Percentiles rank a stretch among this genome's conserved stretches.
Conservation (phyloP, 768 basidiomycete genomes). For the Lyophyllum decastes region DNA sequence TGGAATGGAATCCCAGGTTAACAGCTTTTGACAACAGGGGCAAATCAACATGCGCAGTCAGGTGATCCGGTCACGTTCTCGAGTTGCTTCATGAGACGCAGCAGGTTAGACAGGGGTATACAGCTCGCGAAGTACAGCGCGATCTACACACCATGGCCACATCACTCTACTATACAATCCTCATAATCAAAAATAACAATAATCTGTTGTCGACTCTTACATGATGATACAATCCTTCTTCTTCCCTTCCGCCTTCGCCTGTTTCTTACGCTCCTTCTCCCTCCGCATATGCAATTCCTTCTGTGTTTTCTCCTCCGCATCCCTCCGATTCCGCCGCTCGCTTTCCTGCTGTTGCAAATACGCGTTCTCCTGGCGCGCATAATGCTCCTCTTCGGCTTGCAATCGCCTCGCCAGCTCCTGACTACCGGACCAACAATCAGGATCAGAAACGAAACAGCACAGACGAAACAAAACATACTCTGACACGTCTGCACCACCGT, state of each 20-base stretch:
- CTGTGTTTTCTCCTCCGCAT: slow-evolving; percentile 26
- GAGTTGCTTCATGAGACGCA: too few relatives aligned
- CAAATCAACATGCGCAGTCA: too few relatives aligned
- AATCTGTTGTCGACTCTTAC: slow-evolving; percentile 27
- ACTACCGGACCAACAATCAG: slow-evolving; percentile 34
- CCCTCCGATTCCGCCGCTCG: slow-evolving; percentile 12
- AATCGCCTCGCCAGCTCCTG: slow-evolving; percentile 71
- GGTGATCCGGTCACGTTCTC: too few relatives aligned
- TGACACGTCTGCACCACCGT: slow-evolving; percentile 34
- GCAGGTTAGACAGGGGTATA: not conserved
- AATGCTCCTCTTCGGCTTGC: slow-evolving; percentile 78
- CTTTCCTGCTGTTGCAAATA: slow-evolving; percentile 25
- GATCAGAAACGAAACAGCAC: slow-evolving; percentile 1
- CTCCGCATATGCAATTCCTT: slow-evolving; percentile 26
- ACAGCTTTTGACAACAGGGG: too few relatives aligned
- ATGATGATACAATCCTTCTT: slow-evolving; percentile 60
- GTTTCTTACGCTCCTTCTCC: slow-evolving; percentile 28
- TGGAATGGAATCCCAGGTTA: too few relatives aligned
- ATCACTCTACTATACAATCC: not conserved
- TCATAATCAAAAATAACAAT: slow-evolving; percentile 5
- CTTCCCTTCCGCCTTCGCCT: slow-evolving; percentile 47
- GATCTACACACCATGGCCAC: not conserved
- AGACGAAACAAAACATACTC: slow-evolving; percentile 52
- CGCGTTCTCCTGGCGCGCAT: slow-evolving; percentile 38
- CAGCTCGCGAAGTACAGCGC: not conserved